Conservation (phyloP, 2,329 filamentous ascomycete species). For the Cercospora citrullina region DNA sequence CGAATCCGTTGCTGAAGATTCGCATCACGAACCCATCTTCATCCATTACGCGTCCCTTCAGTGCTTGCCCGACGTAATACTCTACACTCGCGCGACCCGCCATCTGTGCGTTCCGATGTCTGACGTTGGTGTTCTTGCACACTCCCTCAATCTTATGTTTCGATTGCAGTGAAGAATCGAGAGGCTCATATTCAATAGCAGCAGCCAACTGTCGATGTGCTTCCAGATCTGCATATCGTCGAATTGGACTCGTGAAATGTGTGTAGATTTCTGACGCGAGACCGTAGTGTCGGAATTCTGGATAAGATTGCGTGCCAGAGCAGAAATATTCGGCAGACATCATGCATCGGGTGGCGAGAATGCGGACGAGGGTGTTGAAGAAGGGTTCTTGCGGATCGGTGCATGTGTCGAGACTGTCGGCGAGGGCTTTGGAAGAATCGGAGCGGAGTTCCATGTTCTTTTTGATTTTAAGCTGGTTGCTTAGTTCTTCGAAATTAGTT, state of each 20-base stretch:
- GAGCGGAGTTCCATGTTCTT: constrained; percentile 75
- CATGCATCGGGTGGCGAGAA: constrained; percentile 98
- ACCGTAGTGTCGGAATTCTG: constrained; percentile 95
- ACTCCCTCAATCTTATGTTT: constrained; percentile 85
- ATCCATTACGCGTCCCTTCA: constrained; percentile 72
- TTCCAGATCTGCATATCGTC: constrained; percentile 94
- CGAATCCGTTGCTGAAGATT: constrained; percentile 95
- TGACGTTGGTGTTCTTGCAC: constrained; percentile 97
- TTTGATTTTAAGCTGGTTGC: constrained; percentile 87
- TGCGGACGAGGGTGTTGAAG: constrained; percentile 97
- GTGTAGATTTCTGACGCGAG: constrained; percentile 97
- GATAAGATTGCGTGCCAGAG: constrained; percentile 86
- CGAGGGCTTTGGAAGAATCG: constrained; percentile 88
- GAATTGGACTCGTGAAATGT: constrained; percentile 96
- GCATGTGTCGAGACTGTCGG: constrained; percentile 85
- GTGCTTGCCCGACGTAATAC: constrained; percentile 95
- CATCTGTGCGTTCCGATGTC: constrained; percentile 95
- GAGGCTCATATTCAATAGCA: constrained; percentile 86
- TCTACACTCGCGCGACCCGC: constrained; percentile 92
- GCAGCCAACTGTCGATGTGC: constrained; percentile 93
- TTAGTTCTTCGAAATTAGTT: constrained; percentile 93
- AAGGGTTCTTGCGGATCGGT: constrained; percentile 80
- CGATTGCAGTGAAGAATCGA: constrained; percentile 78
- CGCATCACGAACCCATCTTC: constrained; percentile 97
- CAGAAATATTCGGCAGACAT: constrained; percentile 99